Evolutionary conservation across 371 early-diverging fungal genomes (phyloP).

Genomic region (Dinochytrium kinnereticum): DNA sequence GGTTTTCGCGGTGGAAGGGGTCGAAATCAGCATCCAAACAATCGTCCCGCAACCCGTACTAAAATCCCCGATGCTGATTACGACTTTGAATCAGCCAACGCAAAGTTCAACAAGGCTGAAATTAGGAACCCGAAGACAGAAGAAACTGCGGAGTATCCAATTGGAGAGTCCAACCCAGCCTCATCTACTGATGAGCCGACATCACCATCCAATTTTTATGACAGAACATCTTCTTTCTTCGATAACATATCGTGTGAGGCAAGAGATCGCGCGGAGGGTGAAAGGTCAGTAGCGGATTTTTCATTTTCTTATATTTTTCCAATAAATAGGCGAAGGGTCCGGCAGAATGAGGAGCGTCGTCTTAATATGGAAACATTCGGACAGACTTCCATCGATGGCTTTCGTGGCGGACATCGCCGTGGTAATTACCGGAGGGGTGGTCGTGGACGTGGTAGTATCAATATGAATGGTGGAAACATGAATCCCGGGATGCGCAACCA

Average conservation of each 20-base stretch:
- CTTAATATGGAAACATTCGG: slow-evolving; percentile 96
- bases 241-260: slow-evolving; percentile 97
- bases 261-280: slow-evolving; percentile 77
- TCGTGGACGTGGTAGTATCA: slow-evolving; percentile 30
- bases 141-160: neutral
- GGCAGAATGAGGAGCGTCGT: slow-evolving; percentile 83
- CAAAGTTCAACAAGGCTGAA: slow-evolving; percentile 84
- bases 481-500: neutral
- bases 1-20: slow-evolving; percentile 28
- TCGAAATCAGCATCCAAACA: neutral
- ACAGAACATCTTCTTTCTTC: slow-evolving; percentile 87
- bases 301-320: slow-evolving; percentile 15
- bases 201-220: slow-evolving; percentile 64
- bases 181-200: slow-evolving; percentile 31
- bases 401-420: slow-evolving; percentile 39
- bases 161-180: neutral
- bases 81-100: slow-evolving; percentile 92
- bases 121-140: slow-evolving; percentile 12
- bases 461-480: neutral
- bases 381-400: slow-evolving; percentile 63
- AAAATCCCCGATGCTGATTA: slow-evolving; percentile 87
- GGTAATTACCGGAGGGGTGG: slow-evolving; percentile 42
- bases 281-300: slow-evolving; percentile 26
- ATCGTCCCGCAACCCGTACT: slow-evolving; percentile 46
- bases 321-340: slow-evolving; percentile 73